phyloP scores from a whole-genome alignment of 768 basidiomycete species.

The Sarcodon aspratus region DNA sequence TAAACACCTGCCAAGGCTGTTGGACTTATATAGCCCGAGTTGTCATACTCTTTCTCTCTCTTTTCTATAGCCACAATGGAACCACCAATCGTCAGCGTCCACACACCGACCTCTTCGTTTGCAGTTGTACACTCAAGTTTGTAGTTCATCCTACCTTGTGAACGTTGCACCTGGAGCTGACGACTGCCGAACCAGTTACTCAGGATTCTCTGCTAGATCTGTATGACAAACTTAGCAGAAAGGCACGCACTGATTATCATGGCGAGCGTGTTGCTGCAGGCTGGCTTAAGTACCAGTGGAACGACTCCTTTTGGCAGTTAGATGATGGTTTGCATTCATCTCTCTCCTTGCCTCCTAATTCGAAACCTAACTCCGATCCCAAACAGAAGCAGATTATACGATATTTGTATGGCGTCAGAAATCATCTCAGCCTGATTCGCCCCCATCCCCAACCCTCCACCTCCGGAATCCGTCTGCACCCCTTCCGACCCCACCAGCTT shows the following conservation, averaged over 20 bases:
- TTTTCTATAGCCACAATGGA: constrained; percentile 13
- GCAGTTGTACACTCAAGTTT: constrained; percentile 65
- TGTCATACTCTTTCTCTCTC: neutral
- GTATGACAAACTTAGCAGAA: constrained; percentile 62
- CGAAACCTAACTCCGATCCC: neutral
- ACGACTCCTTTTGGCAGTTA: constrained; percentile 69
- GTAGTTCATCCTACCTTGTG: constrained; percentile 14
- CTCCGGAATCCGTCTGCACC: constrained; percentile 49
- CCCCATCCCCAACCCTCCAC: constrained; percentile 41
- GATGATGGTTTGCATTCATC: constrained; percentile 60
- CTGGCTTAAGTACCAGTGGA: constrained; percentile 84
- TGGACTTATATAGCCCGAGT: neutral
- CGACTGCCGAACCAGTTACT: constrained; percentile 33
- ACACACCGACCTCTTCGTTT: constrained; percentile 68
- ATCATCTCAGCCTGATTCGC: constrained; percentile 15
- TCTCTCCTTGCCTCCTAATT: neutral
- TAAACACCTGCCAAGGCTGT: neutral
- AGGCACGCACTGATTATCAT: constrained; percentile 44
- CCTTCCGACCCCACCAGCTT: constrained; percentile 50
- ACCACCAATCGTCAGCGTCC: constrained; percentile 53
- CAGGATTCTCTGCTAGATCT: constrained; percentile 55
- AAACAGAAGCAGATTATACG: constrained; percentile 71
- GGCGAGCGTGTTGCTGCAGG: constrained; percentile 58
- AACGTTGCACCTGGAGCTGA: neutral
- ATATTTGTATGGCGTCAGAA: constrained; percentile 76